These are phyloP conservation scores for Myriosclerotinia duriaeana DNA, from an alignment of 2,329 filamentous ascomycete species.

Conservation along the genomic window DNA sequence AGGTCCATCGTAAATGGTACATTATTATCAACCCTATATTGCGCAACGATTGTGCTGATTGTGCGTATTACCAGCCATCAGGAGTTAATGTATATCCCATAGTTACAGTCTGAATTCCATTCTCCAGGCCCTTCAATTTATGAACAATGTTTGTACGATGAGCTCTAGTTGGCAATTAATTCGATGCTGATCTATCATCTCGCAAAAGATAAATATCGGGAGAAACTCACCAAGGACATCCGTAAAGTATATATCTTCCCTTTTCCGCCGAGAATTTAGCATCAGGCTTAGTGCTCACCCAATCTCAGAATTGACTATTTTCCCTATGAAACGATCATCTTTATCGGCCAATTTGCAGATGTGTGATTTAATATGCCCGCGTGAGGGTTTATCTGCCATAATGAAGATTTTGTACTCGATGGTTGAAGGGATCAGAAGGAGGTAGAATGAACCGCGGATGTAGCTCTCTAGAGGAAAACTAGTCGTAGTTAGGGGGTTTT, in stretches of 20 bases:
- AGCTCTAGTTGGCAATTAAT: constrained; percentile 40
- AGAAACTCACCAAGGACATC: constrained; percentile 21
- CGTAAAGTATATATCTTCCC: constrained; percentile 1
- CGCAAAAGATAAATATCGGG: background rate
- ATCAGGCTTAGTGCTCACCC: background rate
- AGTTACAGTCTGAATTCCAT: constrained; percentile 49
- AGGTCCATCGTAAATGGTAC: constrained; percentile 25
- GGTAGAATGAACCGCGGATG: too few species aligned
- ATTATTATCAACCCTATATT: background rate
- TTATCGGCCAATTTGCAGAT: background rate
- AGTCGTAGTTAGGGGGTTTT: background rate
- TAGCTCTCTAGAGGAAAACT: background rate
- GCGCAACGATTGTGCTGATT: background rate
- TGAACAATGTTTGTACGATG: constrained; percentile 82
- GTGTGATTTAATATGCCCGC: background rate
- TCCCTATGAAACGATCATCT: background rate
- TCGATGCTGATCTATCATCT: background rate
- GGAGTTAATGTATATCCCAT: background rate
- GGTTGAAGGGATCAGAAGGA: background rate
- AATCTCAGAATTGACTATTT: background rate
- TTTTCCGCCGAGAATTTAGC: background rate
- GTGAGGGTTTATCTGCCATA: background rate
- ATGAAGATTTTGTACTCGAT: background rate
- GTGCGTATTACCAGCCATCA: background rate
- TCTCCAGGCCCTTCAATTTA: constrained; percentile 85